phyloP scores from a whole-genome alignment of 139 green algal genomes.

The Helicosporidium sp. region DNA sequence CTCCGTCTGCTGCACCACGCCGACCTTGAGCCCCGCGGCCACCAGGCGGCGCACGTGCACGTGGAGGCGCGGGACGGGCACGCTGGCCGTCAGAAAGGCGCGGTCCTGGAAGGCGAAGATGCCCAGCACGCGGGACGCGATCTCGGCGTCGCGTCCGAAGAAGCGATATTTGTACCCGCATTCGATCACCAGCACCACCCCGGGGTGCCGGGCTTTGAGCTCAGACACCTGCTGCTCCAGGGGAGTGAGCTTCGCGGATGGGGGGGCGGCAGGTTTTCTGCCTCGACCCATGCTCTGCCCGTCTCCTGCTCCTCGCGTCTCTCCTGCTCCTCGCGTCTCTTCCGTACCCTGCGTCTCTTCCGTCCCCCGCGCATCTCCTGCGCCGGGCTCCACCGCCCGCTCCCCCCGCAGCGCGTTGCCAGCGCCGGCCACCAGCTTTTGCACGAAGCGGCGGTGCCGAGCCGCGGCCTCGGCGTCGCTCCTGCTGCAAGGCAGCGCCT shows the following conservation, averaged over 20 bases:
- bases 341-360: no score
- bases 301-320: no score
- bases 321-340: no score
- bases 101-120: conserved; percentile 49
- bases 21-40: conserved; percentile 55
- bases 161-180: conserved; percentile 61
- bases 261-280: no score
- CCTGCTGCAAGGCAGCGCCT: no score
- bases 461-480: no score
- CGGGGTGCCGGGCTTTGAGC: conserved; percentile 34
- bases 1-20: conserved; percentile 55
- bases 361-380: no score
- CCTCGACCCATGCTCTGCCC: no score
- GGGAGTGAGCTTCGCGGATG: conserved; percentile 37
- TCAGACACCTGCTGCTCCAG: conserved; percentile 37
- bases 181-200: conserved; percentile 56
- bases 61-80: conserved; percentile 62
- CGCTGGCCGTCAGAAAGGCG: conserved; percentile 54
- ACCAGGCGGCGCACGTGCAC: conserved; percentile 54
- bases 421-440: no score
- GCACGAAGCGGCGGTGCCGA: no score
- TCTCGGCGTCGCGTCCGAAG: conserved; percentile 72
- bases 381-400: no score
- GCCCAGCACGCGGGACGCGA: conserved; percentile 13
- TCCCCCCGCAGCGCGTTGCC: no score